Base-by-base conservation (phyloP, 768 basidiomycete species). In the Hortiboletus campestris region DNA sequence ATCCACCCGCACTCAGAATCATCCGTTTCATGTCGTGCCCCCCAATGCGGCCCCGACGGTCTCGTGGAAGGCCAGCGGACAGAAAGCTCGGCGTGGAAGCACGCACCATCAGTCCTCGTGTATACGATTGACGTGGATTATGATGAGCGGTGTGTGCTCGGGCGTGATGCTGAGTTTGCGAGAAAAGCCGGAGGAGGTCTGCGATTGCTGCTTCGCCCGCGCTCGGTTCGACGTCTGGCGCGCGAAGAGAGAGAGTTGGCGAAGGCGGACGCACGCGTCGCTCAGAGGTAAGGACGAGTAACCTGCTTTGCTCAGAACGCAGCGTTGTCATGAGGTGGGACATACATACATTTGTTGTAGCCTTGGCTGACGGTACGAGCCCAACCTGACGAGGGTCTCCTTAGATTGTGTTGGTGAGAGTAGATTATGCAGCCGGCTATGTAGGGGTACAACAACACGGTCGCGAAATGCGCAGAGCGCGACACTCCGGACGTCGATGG, bases 401-500 rank as follows among this genome's bases (percentile, higher is more conserved):
- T 86, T 82, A 32, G 76, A 72, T 43, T 77, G 81, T 1, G 80
- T 71, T 45, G 78, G 70, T 25, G 79, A 80, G 34, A 91, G 76
- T 13, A 85, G 79, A 3, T 76, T 69, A 42, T 84, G 77, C 13
- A 92, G 71, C 10, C 82, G 75, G 49, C 79, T 65, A 47, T 76
- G 81, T 17, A 88, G 74, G 0, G 90, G 88, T 19, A 89, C 75
- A 35, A 93, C 83, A 53, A 93, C 84, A 52, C 80, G 81, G 72
- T 94, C 91, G 29, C 91, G 83, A 68, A 94, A 94, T 9, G 87
- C 83, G 40, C 84, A 80, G 25, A 94, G 76, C 7, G 89, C 88
- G n/a, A 93, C 79, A 7, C 83, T 83, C 31, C 91, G 85, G 25
- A 93, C 89, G 59, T 94, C 91, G 49, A 94, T 89, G 35, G 81